Base-by-base conservation (phyloP, 257 asterid species). In the Nicotiana undulata region DNA sequence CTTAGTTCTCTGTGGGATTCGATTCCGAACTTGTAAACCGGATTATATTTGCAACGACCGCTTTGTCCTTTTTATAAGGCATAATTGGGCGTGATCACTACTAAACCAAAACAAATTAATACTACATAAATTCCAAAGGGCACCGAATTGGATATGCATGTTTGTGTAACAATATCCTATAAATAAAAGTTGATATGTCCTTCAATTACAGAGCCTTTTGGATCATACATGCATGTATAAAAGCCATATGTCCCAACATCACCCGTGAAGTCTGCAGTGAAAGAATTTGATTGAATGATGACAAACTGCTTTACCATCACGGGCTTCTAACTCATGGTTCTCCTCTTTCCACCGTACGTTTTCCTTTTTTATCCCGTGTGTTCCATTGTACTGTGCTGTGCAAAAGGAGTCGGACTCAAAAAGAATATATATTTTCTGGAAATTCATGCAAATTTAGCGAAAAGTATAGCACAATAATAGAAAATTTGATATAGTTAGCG, bases 211-310 rank as follows among this genome's bases (percentile, higher is more conserved):
- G 46, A 7, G 46, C 46, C 46, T 40, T 40, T 8, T 40, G 10
- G 2, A 40, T 40, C 46, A 40, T 2, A 40, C 46, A 40, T 34
- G 44, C 44, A 34, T 34, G 44, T 34, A 34, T 34, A 34, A 6
- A 34, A 34, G 53, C 16, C 51, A 65, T 10, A 12, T 51, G 31
- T 20, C 56, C 56, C 77, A 20, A 70, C 3, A 22, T 5, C 15
- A 72, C 59, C 60, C 77, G 77, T 72, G 77, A 72, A 40, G 77
- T 46, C 13, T 70, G 59, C 76, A 20, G 76, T 67, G 31, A 26
- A 67, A 37, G 55, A 70, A 22, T 44, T 68, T 44, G 59, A 12
- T 70, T 70, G 37, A 70, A 44, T 44, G 26, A 70, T 46, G 60
- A 72, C 77, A 70, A 70, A 22, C 22, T 20, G 15, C 55, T 40